phyloP scores from a whole-genome alignment of 805 yeast genomes.

The Candida railenensis region DNA sequence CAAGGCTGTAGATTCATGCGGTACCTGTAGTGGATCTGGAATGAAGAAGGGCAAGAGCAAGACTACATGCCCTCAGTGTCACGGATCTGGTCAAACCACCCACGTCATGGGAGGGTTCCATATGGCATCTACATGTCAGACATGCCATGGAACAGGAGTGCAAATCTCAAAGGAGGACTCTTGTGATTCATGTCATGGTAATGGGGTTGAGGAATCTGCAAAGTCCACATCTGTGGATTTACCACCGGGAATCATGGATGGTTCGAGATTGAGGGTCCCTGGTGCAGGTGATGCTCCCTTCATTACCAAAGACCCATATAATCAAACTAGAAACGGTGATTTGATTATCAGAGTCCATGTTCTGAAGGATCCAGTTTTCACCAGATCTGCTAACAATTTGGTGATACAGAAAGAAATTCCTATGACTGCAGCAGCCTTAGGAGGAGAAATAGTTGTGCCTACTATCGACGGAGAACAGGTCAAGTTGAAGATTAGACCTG shows the following conservation, averaged over 20 bases:
- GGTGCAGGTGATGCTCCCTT: constrained; percentile 90
- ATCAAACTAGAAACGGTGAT: constrained; percentile 78
- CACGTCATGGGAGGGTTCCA: constrained; percentile 93
- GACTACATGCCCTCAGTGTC: constrained; percentile 80
- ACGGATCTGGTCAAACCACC: constrained; percentile 89
- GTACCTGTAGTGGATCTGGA: constrained; percentile 82
- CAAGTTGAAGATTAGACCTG: constrained; percentile 77
- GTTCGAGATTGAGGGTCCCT: constrained; percentile 76
- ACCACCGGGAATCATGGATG: constrained; percentile 88
- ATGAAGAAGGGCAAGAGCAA: constrained; percentile 73
- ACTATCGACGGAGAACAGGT: constrained; percentile 79
- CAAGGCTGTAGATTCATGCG: constrained; percentile 73
- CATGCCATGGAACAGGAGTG: constrained; percentile 90
- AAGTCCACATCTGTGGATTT: constrained; percentile 79
- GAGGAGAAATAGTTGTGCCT: constrained; percentile 89
- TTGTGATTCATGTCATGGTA: constrained; percentile 83
- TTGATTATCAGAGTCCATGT: constrained; percentile 80
- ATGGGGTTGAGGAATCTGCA: constrained; percentile 70
- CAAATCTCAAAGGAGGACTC: constrained; percentile 63
- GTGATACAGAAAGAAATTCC: constrained; percentile 67
- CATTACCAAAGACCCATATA: constrained; percentile 68
- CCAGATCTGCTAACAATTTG: constrained; percentile 65
- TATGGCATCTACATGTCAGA: constrained; percentile 88
- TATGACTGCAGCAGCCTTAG: constrained; percentile 95
- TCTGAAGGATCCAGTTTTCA: constrained; percentile 68